A percentile compares a stretch with the other conserved stretches of the same genome.
phyloP scores from a whole-genome alignment of 129 eudicot species.

The Erigeron canadensis region DNA sequence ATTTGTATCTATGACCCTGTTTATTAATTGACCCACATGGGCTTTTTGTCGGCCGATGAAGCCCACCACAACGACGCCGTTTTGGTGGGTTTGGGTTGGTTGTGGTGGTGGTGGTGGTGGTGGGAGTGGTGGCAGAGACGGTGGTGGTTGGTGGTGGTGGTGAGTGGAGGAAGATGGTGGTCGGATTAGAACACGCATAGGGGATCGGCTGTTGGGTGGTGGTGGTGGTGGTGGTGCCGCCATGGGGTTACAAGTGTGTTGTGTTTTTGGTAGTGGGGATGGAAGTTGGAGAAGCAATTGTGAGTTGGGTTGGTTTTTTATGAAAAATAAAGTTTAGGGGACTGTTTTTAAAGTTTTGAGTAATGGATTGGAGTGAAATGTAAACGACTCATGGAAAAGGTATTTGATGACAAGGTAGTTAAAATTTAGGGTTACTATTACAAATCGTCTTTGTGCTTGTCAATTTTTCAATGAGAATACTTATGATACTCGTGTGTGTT shows the following conservation, averaged over 20 bases:
- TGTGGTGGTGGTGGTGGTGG: conserved; percentile 29
- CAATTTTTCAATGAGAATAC: too few relatives aligned
- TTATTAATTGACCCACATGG: conserved; percentile 69
- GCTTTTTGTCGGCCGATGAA: conserved; percentile 53
- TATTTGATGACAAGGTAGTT: too few relatives aligned
- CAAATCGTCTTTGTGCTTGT: too few relatives aligned
- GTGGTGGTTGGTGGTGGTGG: conserved; percentile 16
- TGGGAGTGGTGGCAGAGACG: conserved; percentile 23
- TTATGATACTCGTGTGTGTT: too few relatives aligned
- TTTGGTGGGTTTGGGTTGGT: conserved; percentile 29
- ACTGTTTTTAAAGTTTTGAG: too few relatives aligned
- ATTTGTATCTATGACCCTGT: conserved; percentile 65
- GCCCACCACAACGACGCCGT: conserved; percentile 84
- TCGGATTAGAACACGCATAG: conserved; percentile 79
- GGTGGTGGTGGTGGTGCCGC: conserved; percentile 32
- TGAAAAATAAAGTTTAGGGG: too few relatives aligned
- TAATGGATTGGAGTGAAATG: too few relatives aligned
- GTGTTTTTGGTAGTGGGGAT: too few relatives aligned
- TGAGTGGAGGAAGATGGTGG: conserved; percentile 44
- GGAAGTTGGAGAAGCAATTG: too few relatives aligned
- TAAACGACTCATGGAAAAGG: too few relatives aligned
- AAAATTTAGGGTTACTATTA: too few relatives aligned
- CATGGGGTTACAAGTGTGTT: conserved; percentile 32
- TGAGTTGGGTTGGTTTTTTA: background rate
- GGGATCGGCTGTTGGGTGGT: conserved; percentile 38